Evolutionary conservation across 1,284 basidiomycete genomes (phyloP).

Genomic region (Ustilago curta): DNA sequence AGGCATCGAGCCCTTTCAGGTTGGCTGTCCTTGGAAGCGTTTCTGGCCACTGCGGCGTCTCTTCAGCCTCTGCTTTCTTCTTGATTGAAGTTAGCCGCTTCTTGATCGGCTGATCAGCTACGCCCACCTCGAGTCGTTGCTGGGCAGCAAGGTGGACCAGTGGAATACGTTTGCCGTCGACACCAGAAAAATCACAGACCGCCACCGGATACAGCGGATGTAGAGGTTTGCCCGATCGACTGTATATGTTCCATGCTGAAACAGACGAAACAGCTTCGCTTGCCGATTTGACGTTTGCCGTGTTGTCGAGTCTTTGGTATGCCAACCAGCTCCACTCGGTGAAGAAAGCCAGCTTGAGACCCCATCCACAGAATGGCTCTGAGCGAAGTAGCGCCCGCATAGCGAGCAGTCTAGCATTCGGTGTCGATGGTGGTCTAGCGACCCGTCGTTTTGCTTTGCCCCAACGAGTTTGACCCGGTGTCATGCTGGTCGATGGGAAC

Average conservation of each 20-base stretch:
- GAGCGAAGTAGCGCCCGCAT: slow-evolving; percentile 60
- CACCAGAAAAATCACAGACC: slow-evolving; percentile 62
- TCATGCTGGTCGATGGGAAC: slow-evolving; percentile 49
- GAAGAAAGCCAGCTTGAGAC: slow-evolving; percentile 61
- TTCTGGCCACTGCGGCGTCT: slow-evolving; percentile 31
- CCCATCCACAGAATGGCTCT: slow-evolving; percentile 66
- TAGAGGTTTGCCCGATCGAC: slow-evolving; percentile 38
- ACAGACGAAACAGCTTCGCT: background rate
- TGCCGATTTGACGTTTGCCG: background rate
- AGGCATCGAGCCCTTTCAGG: slow-evolving; percentile 42
- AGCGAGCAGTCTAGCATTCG: slow-evolving; percentile 66
- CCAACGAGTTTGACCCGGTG: slow-evolving; percentile 32
- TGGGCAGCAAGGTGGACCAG: slow-evolving; percentile 16
- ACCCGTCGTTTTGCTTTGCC: slow-evolving; percentile 26
- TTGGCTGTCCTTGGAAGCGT: slow-evolving; percentile 30
- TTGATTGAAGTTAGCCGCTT: slow-evolving; percentile 22
- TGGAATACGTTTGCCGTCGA: slow-evolving; percentile 47
- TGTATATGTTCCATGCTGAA: slow-evolving; percentile 9
- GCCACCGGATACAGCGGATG: slow-evolving; percentile 43
- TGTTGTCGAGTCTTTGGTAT: slow-evolving; percentile 26
- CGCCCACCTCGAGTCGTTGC: slow-evolving; percentile 31
- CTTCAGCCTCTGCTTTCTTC: slow-evolving; percentile 9
- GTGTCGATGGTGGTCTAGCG: slow-evolving; percentile 33
- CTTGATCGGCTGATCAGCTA: slow-evolving; percentile 29
- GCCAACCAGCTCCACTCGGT: slow-evolving; percentile 61